phyloP scores from a whole-genome alignment of 2,329 filamentous ascomycete genomes.

The Cadophora malorum region DNA sequence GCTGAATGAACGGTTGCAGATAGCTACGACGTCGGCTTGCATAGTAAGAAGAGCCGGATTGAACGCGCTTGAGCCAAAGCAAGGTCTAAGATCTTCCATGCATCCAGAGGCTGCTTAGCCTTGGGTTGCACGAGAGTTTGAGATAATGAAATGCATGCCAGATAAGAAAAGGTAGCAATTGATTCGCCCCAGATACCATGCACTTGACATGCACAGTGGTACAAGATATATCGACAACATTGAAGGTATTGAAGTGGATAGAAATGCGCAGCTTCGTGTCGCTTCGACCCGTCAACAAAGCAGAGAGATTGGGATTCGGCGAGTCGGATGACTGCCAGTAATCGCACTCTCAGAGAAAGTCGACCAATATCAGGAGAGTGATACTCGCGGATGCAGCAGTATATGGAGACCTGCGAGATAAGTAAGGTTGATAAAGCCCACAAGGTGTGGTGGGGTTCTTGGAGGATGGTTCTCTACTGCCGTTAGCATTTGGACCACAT shows the following conservation, averaged over 20 bases:
- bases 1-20: constrained; percentile 14
- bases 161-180: constrained; percentile 3
- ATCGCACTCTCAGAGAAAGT: neutral
- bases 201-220: neutral
- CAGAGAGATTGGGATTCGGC: neutral
- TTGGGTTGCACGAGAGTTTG: constrained; percentile 14
- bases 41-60: neutral
- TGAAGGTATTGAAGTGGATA: neutral
- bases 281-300: neutral
- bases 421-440: constrained; percentile 4
- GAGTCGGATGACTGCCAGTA: constrained; percentile 7
- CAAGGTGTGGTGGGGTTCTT: neutral
- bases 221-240: neutral
- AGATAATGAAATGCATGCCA: constrained; percentile 14
- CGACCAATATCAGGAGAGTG: neutral
- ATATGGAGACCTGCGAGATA: neutral
- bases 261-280: neutral
- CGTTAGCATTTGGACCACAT: neutral
- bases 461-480: neutral
- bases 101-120: constrained; percentile 7
- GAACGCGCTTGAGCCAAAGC: neutral
- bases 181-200: neutral
- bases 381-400: neutral
- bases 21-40: neutral
- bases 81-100: neutral